Conservation (phyloP, 1,139 yeast species). For the Suhomyces guaymorum region DNA sequence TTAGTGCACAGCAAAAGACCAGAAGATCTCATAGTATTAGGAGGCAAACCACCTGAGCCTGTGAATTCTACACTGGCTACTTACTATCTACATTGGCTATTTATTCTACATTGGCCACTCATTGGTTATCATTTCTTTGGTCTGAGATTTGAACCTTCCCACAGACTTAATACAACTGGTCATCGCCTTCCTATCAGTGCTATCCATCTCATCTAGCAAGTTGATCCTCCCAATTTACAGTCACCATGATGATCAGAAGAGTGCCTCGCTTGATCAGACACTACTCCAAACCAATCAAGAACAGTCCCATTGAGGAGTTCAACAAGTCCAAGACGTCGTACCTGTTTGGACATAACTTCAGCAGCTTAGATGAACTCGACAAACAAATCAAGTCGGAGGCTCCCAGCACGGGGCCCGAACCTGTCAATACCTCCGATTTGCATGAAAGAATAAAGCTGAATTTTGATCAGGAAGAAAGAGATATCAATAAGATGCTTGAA, state of each 20-base stretch:
- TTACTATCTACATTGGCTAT: too few relatives aligned
- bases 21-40: too few relatives aligned
- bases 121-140: too few relatives aligned
- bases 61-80: too few relatives aligned
- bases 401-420: constrained; percentile 8
- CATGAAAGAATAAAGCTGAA: constrained; percentile 12
- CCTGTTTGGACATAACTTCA: constrained; percentile 30
- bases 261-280: constrained; percentile 5
- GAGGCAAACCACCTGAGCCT: too few relatives aligned
- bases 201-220: too few relatives aligned
- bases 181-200: too few relatives aligned
- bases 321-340: constrained; percentile 40
- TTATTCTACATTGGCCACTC: too few relatives aligned
- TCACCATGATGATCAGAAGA: constrained; percentile 1
- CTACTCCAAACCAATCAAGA: constrained; percentile 8
- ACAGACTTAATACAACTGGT: too few relatives aligned
- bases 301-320: constrained; percentile 37
- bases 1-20: too few relatives aligned
- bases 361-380: constrained; percentile 25
- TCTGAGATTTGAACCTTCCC: too few relatives aligned
- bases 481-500: constrained; percentile 29
- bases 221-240: too few relatives aligned
- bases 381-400: constrained; percentile 12
- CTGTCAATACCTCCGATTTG: constrained; percentile 13
- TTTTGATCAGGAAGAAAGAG: constrained; percentile 19